Evolutionary conservation across 495 filamentous ascomycete species (phyloP).

Genomic region (Mycothermus thermophilus): DNA sequence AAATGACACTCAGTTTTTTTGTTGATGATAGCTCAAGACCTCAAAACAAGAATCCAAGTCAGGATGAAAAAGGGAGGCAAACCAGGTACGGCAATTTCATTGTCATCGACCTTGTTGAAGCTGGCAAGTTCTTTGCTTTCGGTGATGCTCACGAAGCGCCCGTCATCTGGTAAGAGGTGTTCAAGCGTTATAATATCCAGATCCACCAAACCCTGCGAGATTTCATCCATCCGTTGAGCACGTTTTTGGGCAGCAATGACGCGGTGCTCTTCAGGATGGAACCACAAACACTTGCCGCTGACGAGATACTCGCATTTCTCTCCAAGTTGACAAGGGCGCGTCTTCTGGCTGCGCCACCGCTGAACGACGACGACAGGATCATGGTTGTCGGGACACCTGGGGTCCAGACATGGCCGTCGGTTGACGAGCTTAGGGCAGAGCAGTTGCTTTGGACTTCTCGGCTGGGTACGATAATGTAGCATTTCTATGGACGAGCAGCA

Average conservation of each 20-base stretch:
- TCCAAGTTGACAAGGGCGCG: not conserved
- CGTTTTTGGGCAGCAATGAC: no score
- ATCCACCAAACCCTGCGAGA: not conserved
- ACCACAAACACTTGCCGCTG: not conserved
- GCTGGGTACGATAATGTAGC: no score
- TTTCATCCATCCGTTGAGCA: not conserved
- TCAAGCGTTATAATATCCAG: not conserved
- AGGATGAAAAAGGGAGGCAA: not conserved
- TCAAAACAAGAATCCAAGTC: not conserved
- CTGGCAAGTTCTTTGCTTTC: constrained; percentile 8
- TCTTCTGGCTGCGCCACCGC: no score
- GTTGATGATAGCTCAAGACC: no score
- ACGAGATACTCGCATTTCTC: not conserved
- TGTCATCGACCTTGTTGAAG: constrained; percentile 14
- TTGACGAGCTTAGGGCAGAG: no score
- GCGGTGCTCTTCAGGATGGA: not conserved
- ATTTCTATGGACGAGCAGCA: no score
- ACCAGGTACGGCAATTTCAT: constrained; percentile 18
- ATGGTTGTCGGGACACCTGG: no score
- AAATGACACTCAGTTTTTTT: no score
- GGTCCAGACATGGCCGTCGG: no score
- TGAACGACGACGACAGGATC: no score
- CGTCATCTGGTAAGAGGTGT: not conserved
- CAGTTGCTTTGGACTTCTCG: no score
- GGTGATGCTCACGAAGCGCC: constrained; percentile 2